Evolutionary conservation across 805 yeast species (phyloP), one percentile per base, ranked within the genome.

Genomic region (Wickerhamiella shivajii): DNA sequence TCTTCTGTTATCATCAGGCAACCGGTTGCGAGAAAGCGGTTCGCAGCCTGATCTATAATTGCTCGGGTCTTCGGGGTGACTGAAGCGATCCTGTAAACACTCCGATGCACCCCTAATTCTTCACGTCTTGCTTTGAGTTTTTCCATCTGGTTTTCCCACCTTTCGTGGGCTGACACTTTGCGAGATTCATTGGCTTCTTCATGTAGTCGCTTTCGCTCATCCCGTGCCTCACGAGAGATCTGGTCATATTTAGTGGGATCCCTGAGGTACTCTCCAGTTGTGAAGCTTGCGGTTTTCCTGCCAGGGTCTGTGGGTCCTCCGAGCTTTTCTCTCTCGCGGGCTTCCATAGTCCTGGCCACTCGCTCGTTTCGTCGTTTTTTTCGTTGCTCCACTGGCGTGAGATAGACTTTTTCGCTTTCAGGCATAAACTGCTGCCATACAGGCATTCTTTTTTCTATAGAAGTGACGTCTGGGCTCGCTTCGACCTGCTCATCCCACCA

Each of bases 171-270:
- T 0, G 71, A 65, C 18, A 76, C 55, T 46, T 68, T 74, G 22
- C 97, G 61, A 6, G 55, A 69, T 31, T 64, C 63, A 52, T 90
- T 90, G 12, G 51, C 63, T 25, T 53, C 54, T 40, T 67, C 61
- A 55, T 90, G 99, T 24, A 57, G 53, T 10, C 55, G 41, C 21
- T 57, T 59, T 19, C 98, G 61, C 27, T 69, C 67, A 24, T 66
- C 72, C 3, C 83, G 77, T 40, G 85, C 90, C 16, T 59, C 53
- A 27, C 68, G 61, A 0, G 90, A 95, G 32, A 64, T 55, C 52
- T 63, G 61, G 48, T 87, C 98, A 44, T 84, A 75, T 3, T 71
- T 71, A 0, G 97, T 87, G 1, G 98, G 97, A 50, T 90, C 93
- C 39, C 68, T 63, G 30, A 85, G 77, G 5, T 90, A 81, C 38